Evolutionary conservation across 768 basidiomycete genomes (phyloP).

Genomic region (Dioszegia crocea): DNA sequence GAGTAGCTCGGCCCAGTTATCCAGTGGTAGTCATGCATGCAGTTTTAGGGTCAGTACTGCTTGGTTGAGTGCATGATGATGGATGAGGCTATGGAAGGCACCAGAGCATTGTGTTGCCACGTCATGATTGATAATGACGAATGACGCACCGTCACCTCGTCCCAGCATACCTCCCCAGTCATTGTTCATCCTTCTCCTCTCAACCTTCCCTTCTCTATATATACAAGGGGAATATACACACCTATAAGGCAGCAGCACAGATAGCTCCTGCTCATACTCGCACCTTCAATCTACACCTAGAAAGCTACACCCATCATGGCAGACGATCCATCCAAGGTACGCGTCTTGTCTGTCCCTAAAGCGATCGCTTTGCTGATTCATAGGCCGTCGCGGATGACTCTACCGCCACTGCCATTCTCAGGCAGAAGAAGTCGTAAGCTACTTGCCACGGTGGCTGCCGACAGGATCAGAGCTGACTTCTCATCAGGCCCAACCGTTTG

Average conservation of each 20-base stretch:
- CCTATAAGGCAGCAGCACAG: neutral
- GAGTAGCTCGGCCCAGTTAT: too few species aligned
- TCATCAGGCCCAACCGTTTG: slow-evolving; percentile 84
- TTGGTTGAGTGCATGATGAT: too few species aligned
- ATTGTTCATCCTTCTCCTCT: neutral
- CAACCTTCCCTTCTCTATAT: neutral
- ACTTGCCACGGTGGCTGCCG: neutral
- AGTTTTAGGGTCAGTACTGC: too few species aligned
- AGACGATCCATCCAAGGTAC: slow-evolving; percentile 30
- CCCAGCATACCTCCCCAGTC: neutral
- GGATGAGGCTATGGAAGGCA: too few species aligned
- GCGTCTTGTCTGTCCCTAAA: neutral
- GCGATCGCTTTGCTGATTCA: neutral
- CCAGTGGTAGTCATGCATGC: too few species aligned
- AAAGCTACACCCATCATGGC: slow-evolving; percentile 11
- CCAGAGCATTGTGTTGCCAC: too few species aligned
- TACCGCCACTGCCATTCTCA: slow-evolving; percentile 86
- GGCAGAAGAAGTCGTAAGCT: slow-evolving; percentile 94
- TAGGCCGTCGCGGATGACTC: slow-evolving; percentile 39
- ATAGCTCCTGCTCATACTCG: neutral
- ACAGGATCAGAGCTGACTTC: slow-evolving; percentile 16
- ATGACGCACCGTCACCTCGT: neutral
- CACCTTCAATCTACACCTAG: neutral
- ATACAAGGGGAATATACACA: neutral
- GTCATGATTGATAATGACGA: neutral